phyloP scores from a whole-genome alignment of 306 rosid species.

The Mimosa bimucronata region DNA sequence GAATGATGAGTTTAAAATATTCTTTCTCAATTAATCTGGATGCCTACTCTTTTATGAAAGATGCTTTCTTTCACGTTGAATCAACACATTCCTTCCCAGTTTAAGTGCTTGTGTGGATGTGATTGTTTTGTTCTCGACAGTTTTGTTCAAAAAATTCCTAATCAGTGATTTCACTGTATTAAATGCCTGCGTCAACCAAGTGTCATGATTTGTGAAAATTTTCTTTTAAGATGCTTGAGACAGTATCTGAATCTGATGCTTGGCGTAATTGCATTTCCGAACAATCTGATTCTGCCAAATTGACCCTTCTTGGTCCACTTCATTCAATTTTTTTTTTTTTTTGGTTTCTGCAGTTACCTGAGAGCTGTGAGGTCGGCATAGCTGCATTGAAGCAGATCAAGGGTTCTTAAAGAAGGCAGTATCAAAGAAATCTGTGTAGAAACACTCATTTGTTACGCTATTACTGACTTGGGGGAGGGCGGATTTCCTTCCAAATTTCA shows the following conservation, averaged over 20 bases:
- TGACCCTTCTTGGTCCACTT: constrained; percentile 29
- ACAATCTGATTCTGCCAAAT: constrained; percentile 5
- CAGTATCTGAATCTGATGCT: constrained; percentile 22
- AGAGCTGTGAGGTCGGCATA: constrained; percentile 52
- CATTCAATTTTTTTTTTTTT: constrained; percentile 35
- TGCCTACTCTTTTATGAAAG: constrained; percentile 27
- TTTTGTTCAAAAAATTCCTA: background rate
- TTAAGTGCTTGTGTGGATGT: constrained; percentile 19
- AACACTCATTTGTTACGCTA: constrained; percentile 26
- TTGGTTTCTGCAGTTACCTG: constrained; percentile 77
- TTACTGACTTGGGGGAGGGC: constrained; percentile 19
- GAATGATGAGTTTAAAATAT: constrained; percentile 28
- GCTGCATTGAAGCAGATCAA: constrained; percentile 39
- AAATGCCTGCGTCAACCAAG: background rate
- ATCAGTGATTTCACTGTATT: constrained; percentile 23
- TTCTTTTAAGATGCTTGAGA: background rate
- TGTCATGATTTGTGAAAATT: constrained; percentile 9
- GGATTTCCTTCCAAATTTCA: constrained; percentile 16
- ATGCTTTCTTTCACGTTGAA: constrained; percentile 9
- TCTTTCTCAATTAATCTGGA: background rate
- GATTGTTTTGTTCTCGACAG: constrained; percentile 12
- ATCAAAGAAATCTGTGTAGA: constrained; percentile 26
- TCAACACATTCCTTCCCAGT: background rate
- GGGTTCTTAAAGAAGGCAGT: constrained; percentile 36
- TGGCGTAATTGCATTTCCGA: constrained; percentile 13